A percentile compares a stretch with the other conserved stretches of the same genome.
Conservation (phyloP, 345 rosid species). For the Citrus hindsii region DNA sequence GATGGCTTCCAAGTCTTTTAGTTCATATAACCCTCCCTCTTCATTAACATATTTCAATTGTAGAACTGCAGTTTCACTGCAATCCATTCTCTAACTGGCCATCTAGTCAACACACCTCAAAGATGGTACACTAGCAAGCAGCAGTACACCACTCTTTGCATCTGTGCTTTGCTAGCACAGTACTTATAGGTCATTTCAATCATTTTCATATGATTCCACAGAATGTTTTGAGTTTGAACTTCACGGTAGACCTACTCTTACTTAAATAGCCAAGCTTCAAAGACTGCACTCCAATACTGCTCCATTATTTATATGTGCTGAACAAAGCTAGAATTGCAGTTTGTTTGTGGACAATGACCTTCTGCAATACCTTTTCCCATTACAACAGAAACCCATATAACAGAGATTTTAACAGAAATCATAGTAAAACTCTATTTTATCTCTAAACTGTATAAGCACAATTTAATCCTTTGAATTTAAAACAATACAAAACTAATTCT, state of each 20-base stretch:
- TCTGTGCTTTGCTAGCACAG: not conserved
- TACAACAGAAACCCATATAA: not conserved
- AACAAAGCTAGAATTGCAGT: not conserved
- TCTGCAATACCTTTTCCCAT: not conserved
- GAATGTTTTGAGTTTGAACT: not conserved
- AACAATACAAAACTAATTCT: too few relatives aligned
- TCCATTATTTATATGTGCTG: not conserved
- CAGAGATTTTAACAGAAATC: too few relatives aligned
- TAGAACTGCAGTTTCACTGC: not conserved
- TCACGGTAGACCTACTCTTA: not conserved
- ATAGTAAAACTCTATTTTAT: too few relatives aligned
- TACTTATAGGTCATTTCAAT: not conserved
- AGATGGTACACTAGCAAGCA: not conserved
- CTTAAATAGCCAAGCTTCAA: not conserved
- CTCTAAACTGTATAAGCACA: too few relatives aligned
- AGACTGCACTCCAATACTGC: not conserved
- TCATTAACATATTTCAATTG: not conserved
- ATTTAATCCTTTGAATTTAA: too few relatives aligned
- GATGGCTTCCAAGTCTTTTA: not conserved
- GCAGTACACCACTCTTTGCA: not conserved
- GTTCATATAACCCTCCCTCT: not conserved
- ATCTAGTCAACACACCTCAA: not conserved
- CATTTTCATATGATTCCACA: not conserved
- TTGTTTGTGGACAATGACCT: not conserved
- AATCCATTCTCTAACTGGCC: too few relatives aligned